Evolutionary conservation across 2,329 filamentous ascomycete genomes (phyloP), one percentile per base, ranked within the genome.

Genomic region (Phialophora macrospora): DNA sequence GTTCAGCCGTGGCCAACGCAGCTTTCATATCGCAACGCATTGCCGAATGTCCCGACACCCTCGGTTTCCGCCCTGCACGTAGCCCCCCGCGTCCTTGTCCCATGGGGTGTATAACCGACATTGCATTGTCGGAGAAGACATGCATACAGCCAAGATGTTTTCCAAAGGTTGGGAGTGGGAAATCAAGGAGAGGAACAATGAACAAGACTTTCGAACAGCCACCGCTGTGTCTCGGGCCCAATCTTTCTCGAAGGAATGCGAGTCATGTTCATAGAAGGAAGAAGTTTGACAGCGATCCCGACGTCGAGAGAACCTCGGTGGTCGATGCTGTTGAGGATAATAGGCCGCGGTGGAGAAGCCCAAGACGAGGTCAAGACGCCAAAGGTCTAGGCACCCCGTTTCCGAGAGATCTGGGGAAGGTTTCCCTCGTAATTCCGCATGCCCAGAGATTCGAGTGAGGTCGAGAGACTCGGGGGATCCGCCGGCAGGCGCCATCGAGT

Each of bases 291-390:
- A 24, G 12, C 3, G 20, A 22, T 22, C 12, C n/a, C 48, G 24
- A 24, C 9, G 48, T 24, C 48, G 48, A 51, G 26, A 28, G 24
- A 17, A 51, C 48, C 48, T 51, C 20, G 48, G 20, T 12, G 20
- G 48, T 28, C 20, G 26, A 51, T 7, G 9, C 12, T 22, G n/a
- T 26, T 4, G 1, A 11, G 24, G 46, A 22, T 22, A 22, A 49
- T n/a, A 9, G n/a, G 46, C 48, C 20, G 1, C 9, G 24, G 48
- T 51, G 48, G 48, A 51, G 48, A 51, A 51, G 20, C 7, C 44
- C 48, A 51, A 51, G 48, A 51, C 48, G 48, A 22, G 20, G 48
- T 22, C 48, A 28, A 51, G 48, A 20, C 24, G 48, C 20, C 48
- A 51, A 26, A 12, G 24, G 5, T 51, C 48, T 51, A 1, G 48